Percentiles rank a stretch among this genome's conserved stretches.
Evolutionary conservation across 176 grass and related monocot species (phyloP).

Genomic region (Oryza meridionalis): DNA sequence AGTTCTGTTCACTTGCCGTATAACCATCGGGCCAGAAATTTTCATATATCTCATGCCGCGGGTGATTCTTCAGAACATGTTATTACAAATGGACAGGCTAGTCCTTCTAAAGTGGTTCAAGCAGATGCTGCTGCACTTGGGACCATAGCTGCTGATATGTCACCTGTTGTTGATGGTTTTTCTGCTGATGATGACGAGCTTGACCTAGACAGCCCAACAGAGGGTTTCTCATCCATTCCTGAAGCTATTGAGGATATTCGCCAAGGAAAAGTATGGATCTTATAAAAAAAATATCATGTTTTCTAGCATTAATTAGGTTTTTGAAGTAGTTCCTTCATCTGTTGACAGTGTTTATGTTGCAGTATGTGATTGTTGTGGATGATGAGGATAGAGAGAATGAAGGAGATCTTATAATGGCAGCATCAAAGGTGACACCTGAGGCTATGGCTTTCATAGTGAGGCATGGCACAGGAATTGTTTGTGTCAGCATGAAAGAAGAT

Average conservation of each 20-base stretch:
- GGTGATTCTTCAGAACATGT: constrained; percentile 21
- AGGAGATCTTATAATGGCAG: constrained; percentile 99
- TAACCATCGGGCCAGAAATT: constrained; percentile 28
- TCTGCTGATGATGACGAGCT: constrained; percentile 62
- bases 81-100: constrained; percentile 39
- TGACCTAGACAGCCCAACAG: constrained; percentile 83
- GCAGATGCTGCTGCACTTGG: constrained; percentile 57
- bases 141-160: constrained; percentile 67
- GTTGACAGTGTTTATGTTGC: constrained; percentile 35
- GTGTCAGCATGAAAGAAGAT: constrained; percentile 98
- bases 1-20: constrained; percentile 22
- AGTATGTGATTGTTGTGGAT: constrained; percentile 95
- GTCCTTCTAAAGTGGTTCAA: constrained; percentile 40
- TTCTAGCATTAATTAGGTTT: constrained; percentile 11
- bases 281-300: constrained; percentile 15
- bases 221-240: constrained; percentile 82
- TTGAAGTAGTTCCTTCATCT: not conserved
- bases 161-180: constrained; percentile 60
- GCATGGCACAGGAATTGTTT: constrained; percentile 93
- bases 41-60: constrained; percentile 41
- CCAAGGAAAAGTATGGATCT: constrained; percentile 71
- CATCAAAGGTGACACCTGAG: constrained; percentile 88
- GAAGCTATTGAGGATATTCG: constrained; percentile 91
- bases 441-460: constrained; percentile 91
- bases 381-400: constrained; percentile 96